Conservation (phyloP, 306 rosid genomes). For the Cotoneaster glaucophyllus region DNA sequence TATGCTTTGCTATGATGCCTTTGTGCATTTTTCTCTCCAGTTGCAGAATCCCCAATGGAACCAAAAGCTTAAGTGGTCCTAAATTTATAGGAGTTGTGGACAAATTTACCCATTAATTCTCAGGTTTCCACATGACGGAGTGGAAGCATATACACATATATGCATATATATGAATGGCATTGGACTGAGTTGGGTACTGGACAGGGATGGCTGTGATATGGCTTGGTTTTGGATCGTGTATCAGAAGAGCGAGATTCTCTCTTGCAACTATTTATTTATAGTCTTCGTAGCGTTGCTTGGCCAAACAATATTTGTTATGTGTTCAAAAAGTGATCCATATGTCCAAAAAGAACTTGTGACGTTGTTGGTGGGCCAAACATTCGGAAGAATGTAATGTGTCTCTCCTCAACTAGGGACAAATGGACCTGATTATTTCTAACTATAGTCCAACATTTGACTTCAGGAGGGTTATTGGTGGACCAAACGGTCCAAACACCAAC, state of each 20-base stretch:
- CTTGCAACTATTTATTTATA: not conserved
- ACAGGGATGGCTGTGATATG: not conserved
- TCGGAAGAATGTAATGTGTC: too few species aligned
- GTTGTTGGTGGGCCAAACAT: too few species aligned
- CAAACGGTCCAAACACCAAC: not conserved
- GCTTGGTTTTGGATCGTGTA: not conserved
- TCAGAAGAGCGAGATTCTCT: too few species aligned
- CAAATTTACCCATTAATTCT: not conserved
- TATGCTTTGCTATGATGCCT: conserved; percentile 15
- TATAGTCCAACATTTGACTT: not conserved
- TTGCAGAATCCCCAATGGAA: conserved; percentile 1
- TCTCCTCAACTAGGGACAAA: too few species aligned
- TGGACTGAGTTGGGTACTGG: not conserved
- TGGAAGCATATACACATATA: not conserved
- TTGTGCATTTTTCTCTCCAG: not conserved
- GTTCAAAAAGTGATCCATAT: accelerated
- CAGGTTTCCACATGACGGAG: not conserved
- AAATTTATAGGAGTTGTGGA: not conserved
- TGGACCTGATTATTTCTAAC: too few species aligned
- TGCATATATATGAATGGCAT: not conserved
- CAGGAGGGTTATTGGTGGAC: not conserved
- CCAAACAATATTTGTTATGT: too few species aligned
- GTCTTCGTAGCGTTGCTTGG: not conserved
- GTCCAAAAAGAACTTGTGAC: too few species aligned
- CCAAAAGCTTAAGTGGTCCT: conserved; percentile 30